phyloP scores from a whole-genome alignment of 495 filamentous ascomycete genomes.

The Penicillium riverlandense region DNA sequence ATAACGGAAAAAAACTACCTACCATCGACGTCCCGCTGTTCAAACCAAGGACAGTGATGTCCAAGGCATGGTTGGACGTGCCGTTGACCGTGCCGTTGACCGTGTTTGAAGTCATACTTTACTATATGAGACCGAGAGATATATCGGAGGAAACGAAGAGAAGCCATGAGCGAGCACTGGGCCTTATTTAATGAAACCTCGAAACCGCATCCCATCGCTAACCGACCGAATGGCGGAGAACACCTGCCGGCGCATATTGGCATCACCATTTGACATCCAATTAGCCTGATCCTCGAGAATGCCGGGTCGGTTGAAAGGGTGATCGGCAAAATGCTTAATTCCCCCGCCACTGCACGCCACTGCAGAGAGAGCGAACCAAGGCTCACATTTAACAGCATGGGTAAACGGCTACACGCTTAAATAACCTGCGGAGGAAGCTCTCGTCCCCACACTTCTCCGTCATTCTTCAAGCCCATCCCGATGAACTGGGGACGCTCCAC shows the following conservation, averaged over 20 bases:
- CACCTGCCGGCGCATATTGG: not conserved
- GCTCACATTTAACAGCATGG: not conserved
- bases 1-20: not conserved
- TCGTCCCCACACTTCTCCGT: slow-evolving; percentile 2
- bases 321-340: slow-evolving; percentile 11
- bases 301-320: not conserved
- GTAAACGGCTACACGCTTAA: slow-evolving; percentile 15
- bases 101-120: not conserved
- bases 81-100: not conserved
- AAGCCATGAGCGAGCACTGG: not conserved
- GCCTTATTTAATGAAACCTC: not conserved
- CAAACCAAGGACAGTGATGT: slow-evolving; percentile 7
- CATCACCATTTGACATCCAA: not conserved
- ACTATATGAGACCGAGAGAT: not conserved
- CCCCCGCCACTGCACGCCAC: not conserved
- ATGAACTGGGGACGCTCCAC: slow-evolving; percentile 1
- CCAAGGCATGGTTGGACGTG: slow-evolving; percentile 3
- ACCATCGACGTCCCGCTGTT: slow-evolving; percentile 26
- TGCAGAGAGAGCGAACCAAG: not conserved
- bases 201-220: not conserved
- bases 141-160: not conserved
- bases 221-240: not conserved
- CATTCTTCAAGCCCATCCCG: not conserved
- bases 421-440: not conserved
- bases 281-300: not conserved